These are phyloP conservation scores for Fusarium setosum DNA, from an alignment of 2,329 filamentous ascomycete species.

Conservation along the genomic window DNA sequence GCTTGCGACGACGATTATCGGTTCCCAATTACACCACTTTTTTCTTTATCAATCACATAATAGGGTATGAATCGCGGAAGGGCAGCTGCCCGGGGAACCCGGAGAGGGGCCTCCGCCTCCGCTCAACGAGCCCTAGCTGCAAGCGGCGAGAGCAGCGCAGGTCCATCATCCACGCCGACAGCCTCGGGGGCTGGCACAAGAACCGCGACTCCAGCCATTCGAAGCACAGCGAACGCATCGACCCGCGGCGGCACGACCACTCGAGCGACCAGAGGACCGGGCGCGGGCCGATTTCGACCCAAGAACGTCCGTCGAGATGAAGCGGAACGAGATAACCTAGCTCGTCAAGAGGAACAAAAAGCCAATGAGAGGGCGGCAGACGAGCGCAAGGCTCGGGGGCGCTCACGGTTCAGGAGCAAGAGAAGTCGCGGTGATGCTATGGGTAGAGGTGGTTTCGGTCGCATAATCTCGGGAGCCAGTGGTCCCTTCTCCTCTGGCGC, in stretches of 20 bases:
- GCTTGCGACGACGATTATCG: slow-evolving; percentile 5
- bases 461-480: slow-evolving; percentile 50
- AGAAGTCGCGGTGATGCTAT: slow-evolving; percentile 58
- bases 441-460: slow-evolving; percentile 54
- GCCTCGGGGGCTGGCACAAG: slow-evolving; percentile 30
- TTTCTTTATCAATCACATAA: no score
- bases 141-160: slow-evolving; percentile 31
- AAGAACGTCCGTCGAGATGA: slow-evolving; percentile 63
- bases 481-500: slow-evolving; percentile 53
- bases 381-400: slow-evolving; percentile 52
- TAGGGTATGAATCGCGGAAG: slow-evolving; percentile 50
- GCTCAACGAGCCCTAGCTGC: slow-evolving; percentile 36
- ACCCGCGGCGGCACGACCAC: slow-evolving; percentile 49
- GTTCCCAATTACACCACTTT: neutral
- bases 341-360: slow-evolving; percentile 57
- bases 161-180: slow-evolving; percentile 19
- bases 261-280: slow-evolving; percentile 50
- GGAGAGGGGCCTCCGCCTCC: slow-evolving; percentile 45
- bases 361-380: slow-evolving; percentile 54
- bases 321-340: slow-evolving; percentile 59
- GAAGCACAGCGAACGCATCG: slow-evolving; percentile 41
- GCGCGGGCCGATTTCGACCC: slow-evolving; percentile 57
- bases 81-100: slow-evolving; percentile 46
- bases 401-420: slow-evolving; percentile 54
- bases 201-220: slow-evolving; percentile 23